A percentile compares a stretch with the other conserved stretches of the same genome.
Evolutionary conservation across 805 yeast genomes (phyloP).

Genomic region (Komagataella pastoris): DNA sequence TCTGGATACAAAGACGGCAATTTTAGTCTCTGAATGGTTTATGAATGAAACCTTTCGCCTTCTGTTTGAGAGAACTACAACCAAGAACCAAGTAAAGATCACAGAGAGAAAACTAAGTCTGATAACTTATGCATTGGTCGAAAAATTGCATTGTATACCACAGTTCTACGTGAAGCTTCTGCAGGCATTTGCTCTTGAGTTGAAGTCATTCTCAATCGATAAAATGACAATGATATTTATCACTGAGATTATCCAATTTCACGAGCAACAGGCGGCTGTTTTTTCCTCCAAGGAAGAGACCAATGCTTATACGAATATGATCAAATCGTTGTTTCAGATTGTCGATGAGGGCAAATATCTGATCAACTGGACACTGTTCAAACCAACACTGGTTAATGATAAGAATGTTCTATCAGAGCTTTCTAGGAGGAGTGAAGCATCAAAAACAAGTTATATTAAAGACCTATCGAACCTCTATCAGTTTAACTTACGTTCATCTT

Average conservation of each 20-base stretch:
- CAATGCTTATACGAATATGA: neutral
- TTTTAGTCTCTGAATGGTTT: neutral
- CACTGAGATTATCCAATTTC: neutral
- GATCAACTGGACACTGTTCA: neutral
- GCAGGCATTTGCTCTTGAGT: neutral
- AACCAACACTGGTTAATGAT: neutral
- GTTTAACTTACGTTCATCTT: neutral
- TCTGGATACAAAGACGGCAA: neutral
- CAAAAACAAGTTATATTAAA: neutral
- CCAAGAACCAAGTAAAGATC: neutral
- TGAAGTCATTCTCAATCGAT: neutral
- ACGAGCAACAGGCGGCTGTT: neutral
- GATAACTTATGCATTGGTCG: neutral
- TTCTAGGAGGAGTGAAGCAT: neutral
- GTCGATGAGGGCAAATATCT: neutral
- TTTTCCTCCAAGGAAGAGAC: neutral
- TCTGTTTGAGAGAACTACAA: neutral
- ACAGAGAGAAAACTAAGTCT: neutral
- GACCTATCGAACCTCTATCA: neutral
- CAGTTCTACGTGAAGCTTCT: neutral
- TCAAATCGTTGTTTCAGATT: neutral
- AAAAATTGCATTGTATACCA: neutral
- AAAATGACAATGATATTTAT: neutral
- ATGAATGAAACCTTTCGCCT: neutral
- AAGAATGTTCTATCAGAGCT: neutral